A percentile compares a stretch with the other conserved stretches of the same genome.
Evolutionary conservation across 176 grass and related monocot genomes (phyloP).

Genomic region (Carex parvula): DNA sequence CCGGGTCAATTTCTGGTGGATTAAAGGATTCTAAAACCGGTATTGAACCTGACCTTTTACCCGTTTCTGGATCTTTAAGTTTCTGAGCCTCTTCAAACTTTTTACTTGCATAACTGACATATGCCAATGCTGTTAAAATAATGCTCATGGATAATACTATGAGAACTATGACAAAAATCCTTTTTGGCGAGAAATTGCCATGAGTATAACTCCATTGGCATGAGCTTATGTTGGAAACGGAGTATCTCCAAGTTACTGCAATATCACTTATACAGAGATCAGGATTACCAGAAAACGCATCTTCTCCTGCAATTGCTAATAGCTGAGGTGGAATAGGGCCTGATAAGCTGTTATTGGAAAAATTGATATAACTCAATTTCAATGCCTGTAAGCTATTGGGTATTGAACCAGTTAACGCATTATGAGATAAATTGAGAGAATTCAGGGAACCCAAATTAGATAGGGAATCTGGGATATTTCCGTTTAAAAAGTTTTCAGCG

Average conservation of each 20-base stretch:
- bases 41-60: slow-evolving; percentile 35
- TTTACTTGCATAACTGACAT: slow-evolving; percentile 64
- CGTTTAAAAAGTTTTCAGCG: slow-evolving; percentile 67
- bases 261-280: slow-evolving; percentile 51
- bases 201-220: slow-evolving; percentile 41
- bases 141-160: slow-evolving; percentile 44
- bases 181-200: slow-evolving; percentile 31
- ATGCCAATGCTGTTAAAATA: slow-evolving; percentile 46
- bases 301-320: slow-evolving; percentile 63
- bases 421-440: slow-evolving; percentile 84
- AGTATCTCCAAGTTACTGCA: slow-evolving; percentile 37
- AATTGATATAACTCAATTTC: slow-evolving; percentile 72
- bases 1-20: slow-evolving; percentile 43
- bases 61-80: slow-evolving; percentile 41
- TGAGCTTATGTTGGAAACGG: slow-evolving; percentile 39
- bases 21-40: slow-evolving; percentile 61
- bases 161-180: slow-evolving; percentile 38
- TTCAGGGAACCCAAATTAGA: slow-evolving; percentile 41
- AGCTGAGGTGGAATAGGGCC: slow-evolving; percentile 66
- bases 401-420: slow-evolving; percentile 63
- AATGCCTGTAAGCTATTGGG: slow-evolving; percentile 55
- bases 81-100: slow-evolving; percentile 52
- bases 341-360: slow-evolving; percentile 72
- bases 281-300: slow-evolving; percentile 63
- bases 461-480: slow-evolving; percentile 52